These are phyloP conservation scores for Globisporangium megalacanthum DNA, from an alignment of 352 stramenopile genomes.

Conservation along the genomic window DNA sequence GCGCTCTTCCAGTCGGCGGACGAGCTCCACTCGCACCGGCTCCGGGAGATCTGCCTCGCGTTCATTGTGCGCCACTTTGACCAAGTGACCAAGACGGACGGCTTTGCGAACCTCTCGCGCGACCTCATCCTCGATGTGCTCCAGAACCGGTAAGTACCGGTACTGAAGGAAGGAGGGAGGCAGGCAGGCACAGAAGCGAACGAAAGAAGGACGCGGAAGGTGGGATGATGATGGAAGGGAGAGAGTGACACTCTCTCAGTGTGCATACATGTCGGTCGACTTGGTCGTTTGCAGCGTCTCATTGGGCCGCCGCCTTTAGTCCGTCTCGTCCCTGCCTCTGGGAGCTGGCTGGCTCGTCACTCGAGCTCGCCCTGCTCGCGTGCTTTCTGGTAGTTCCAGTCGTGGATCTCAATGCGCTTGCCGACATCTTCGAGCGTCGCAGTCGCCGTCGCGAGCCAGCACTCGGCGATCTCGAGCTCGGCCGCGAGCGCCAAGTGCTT, in stretches of 20 bases:
- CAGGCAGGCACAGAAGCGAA: too few relatives aligned
- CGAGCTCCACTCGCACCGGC: conserved; percentile 71
- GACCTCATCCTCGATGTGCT: conserved; percentile 89
- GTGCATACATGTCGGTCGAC: not conserved
- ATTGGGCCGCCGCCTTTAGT: too few relatives aligned
- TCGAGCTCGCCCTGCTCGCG: conserved; percentile 24
- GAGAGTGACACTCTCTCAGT: not conserved
- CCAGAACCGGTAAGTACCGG: conserved; percentile 61
- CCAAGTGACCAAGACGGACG: conserved; percentile 89
- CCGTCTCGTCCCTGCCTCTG: too few relatives aligned
- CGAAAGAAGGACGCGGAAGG: not conserved
- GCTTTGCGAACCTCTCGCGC: conserved; percentile 75
- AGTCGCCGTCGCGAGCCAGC: conserved; percentile 52
- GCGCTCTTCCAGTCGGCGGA: conserved; percentile 81
- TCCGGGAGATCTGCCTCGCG: conserved; percentile 86
- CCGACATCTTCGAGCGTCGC: conserved; percentile 71
- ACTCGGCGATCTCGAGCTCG: conserved; percentile 57
- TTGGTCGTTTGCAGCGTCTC: too few relatives aligned
- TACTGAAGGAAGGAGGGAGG: not conserved
- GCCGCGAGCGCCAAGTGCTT: conserved; percentile 46
- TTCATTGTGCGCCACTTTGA: conserved; percentile 91
- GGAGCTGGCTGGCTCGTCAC: not conserved
- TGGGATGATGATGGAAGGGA: conserved; percentile 3
- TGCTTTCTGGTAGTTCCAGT: conserved; percentile 76
- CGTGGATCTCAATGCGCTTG: conserved; percentile 67